Conservation (phyloP, 2,329 filamentous ascomycete species). For the Diplodia seriata region DNA sequence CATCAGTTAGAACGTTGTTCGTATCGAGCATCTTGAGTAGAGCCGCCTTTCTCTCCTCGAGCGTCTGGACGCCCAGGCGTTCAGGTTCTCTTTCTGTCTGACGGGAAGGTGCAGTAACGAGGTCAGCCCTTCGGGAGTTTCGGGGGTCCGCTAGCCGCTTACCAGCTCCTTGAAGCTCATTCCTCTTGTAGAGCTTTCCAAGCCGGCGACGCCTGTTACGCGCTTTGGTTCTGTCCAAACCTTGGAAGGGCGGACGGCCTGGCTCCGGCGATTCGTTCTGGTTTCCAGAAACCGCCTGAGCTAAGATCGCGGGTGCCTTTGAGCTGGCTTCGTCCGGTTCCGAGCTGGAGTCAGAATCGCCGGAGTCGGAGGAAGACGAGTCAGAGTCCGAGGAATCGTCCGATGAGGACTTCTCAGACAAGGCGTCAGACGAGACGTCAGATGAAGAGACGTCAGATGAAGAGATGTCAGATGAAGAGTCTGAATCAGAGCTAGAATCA, state of each 20-base stretch:
- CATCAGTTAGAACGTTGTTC: not conserved
- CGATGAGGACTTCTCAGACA: too few relatives aligned
- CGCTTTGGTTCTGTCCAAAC: conserved; percentile 58
- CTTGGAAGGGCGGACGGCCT: conserved; percentile 52
- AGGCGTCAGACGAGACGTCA: conserved; percentile 30
- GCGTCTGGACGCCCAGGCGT: not conserved
- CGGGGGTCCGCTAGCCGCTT: not conserved
- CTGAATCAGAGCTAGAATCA: conserved; percentile 27
- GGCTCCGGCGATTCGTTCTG: not conserved
- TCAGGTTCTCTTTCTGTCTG: not conserved
- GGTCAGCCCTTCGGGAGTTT: not conserved
- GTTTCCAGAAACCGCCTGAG: conserved; percentile 36
- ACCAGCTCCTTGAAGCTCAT: not conserved
- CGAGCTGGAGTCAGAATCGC: conserved; percentile 52
- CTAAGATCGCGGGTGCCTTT: not conserved
- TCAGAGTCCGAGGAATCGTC: conserved; percentile 5
- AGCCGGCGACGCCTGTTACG: conserved; percentile 43
- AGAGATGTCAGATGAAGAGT: conserved; percentile 44
- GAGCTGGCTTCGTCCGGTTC: conserved; percentile 53
- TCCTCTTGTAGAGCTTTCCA: not conserved
- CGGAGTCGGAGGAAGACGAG: conserved; percentile 35
- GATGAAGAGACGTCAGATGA: conserved; percentile 27
- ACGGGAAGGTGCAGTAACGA: not conserved
- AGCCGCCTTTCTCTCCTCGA: not conserved
- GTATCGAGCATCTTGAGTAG: not conserved